Base-by-base conservation (phyloP, 495 filamentous ascomycete genomes). In the Rostrohypoxylon terebratum region DNA sequence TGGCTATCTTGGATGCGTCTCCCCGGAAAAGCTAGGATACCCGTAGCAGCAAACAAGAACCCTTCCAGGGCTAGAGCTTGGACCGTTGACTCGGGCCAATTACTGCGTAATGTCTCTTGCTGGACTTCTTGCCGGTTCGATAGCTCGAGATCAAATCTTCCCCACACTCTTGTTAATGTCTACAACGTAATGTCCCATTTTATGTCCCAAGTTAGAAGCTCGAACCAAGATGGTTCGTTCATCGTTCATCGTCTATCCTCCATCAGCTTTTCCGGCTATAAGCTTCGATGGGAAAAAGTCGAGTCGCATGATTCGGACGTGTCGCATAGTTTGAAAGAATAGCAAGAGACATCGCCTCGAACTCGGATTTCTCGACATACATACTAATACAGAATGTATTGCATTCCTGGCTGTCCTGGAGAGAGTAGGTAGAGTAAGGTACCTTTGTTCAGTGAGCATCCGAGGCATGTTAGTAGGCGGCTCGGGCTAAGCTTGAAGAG, bases 401-500 rank as follows among this genome's bases (percentile, higher is more conserved):
- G 21, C 23, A 50, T 34, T n/a, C 6, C 13, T 42, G 38, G 38
- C 13, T 42, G 2, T 14, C 5, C 38, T 42, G 38, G 13, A n/a
- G 13, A 42, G 38, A n/a, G 14, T 42, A 42, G 38, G 34, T 38
- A 38, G 34, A 13, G 7, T 8, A 38, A 38, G 34, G 38, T 42
- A 42, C 38, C 13, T 42, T 42, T 11, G 38, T 28, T 45, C 11
- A 20, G 40, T 45, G 38, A 47, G 23, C 11, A 51, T 16, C 28
- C 28, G 33, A 57, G 33, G 33, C 3, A 63, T 51, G 47, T 63
- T 68, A 73, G 55, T 68, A 73, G 55, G 71, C 71, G 71, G 71
- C 71, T 73, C 71, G 71, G 66, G 66, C 60, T 50, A 73, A 69
- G 70, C 51, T 36, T 55, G 51, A 31, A 34, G 70, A 69, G 70